These are phyloP conservation scores for Leucosporidium creatinivorum DNA, from an alignment of 768 basidiomycete genomes.

Conservation along the genomic window DNA sequence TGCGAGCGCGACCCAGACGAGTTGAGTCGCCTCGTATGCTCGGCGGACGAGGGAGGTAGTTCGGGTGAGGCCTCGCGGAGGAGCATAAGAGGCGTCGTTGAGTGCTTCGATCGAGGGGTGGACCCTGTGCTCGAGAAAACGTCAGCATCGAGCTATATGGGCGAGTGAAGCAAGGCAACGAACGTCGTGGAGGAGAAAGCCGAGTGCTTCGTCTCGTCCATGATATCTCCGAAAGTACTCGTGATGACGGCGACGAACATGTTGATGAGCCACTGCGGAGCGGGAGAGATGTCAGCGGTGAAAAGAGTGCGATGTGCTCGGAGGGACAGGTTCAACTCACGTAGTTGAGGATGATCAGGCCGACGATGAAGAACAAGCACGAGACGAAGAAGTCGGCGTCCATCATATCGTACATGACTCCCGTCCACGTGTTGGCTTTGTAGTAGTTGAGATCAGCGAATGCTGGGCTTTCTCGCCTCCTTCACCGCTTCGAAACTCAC, in stretches of 20 bases:
- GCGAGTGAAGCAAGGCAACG: too few species aligned
- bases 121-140: neutral
- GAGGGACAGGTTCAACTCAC: slow-evolving; percentile 35
- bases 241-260: slow-evolving; percentile 88
- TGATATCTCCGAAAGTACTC: slow-evolving; percentile 80
- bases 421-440: slow-evolving; percentile 42
- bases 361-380: slow-evolving; percentile 75
- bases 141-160: neutral
- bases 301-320: neutral
- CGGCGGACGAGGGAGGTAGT: slow-evolving; percentile 7
- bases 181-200: slow-evolving; percentile 71
- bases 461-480: neutral
- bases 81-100: slow-evolving; percentile 10
- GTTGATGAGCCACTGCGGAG: slow-evolving; percentile 67
- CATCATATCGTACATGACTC: slow-evolving; percentile 75
- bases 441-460: neutral
- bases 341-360: slow-evolving; percentile 80
- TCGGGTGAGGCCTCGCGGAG: neutral
- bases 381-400: slow-evolving; percentile 86
- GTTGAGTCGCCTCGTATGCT: slow-evolving; percentile 42
- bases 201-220: slow-evolving; percentile 75
- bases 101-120: neutral
- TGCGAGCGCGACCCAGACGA: slow-evolving; percentile 70
- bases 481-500: slow-evolving; percentile 46
- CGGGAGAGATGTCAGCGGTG: neutral